These are phyloP conservation scores for Eustoma russellianum DNA, from an alignment of 257 asterid genomes.

Conservation along the genomic window DNA sequence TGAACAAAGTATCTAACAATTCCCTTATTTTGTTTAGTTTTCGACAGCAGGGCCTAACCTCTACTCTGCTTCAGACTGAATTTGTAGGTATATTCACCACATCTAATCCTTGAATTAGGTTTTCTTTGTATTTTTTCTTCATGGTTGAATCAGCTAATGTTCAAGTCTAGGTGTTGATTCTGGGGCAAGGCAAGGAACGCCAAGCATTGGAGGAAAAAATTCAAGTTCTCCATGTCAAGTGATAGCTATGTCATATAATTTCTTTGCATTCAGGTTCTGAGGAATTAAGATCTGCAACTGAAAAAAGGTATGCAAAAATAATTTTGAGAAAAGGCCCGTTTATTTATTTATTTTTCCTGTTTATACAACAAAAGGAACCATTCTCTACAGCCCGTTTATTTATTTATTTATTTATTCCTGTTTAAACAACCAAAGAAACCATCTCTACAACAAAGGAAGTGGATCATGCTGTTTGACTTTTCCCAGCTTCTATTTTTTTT, in stretches of 20 bases:
- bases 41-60: constrained; percentile 15
- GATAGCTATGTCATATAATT: constrained; percentile 20
- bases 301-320: constrained; percentile 14
- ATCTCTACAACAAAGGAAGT: no score
- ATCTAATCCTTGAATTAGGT: constrained; percentile 3
- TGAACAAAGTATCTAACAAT: not conserved
- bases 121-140: not conserved
- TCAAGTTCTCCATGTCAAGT: constrained; percentile 19
- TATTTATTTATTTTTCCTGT: not conserved
- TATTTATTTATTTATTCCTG: not conserved
- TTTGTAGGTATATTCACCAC: constrained; percentile 22
- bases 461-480: no score
- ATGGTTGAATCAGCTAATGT: constrained; percentile 2
- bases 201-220: not conserved
- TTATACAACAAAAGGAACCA: no score
- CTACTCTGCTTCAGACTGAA: constrained; percentile 20
- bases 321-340: constrained; percentile 9
- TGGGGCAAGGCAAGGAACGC: constrained; percentile 6
- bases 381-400: constrained; percentile 9
- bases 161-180: constrained; percentile 8
- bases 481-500: no score
- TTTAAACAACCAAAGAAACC: no score
- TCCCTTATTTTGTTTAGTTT: constrained; percentile 17
- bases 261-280: constrained; percentile 19
- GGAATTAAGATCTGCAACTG: constrained; percentile 1